Percentiles rank a stretch among this genome's conserved stretches.
phyloP scores from a whole-genome alignment of 2,329 filamentous ascomycete genomes.

The Aureobasidium uvarum region DNA sequence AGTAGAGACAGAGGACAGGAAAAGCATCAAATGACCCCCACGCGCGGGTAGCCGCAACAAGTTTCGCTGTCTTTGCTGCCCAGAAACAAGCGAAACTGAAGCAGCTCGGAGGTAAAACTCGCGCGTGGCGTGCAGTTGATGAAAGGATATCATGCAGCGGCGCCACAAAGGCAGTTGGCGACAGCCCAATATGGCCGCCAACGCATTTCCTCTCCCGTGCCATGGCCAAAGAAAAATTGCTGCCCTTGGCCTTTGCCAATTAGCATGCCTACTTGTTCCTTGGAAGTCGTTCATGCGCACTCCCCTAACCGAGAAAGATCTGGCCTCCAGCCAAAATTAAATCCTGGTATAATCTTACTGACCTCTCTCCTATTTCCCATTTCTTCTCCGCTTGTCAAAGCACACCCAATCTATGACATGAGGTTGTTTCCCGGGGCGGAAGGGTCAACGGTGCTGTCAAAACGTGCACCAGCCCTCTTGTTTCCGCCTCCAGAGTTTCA shows the following conservation, averaged over 20 bases:
- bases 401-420: neutral
- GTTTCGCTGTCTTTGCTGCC: slow-evolving; percentile 4
- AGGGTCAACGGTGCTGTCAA: slow-evolving; percentile 20
- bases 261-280: neutral
- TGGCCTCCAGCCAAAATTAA: neutral
- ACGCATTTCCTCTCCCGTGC: slow-evolving; percentile 11
- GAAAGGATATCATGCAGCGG: neutral
- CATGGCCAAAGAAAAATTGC: neutral
- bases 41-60: slow-evolving; percentile 6
- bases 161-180: slow-evolving; percentile 5
- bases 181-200: slow-evolving; percentile 23
- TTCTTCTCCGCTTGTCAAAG: neutral
- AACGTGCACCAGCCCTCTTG: slow-evolving; percentile 19
- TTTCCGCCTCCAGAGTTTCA: neutral
- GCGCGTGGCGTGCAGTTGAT: slow-evolving; percentile 5
- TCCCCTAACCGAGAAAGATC: neutral
- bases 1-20: no score
- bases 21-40: slow-evolving; percentile 1
- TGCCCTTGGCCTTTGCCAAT: slow-evolving; percentile 3
- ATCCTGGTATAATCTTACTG: neutral
- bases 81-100: neutral
- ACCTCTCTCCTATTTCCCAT: neutral
- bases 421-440: slow-evolving; percentile 11
- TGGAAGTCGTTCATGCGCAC: neutral
- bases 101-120: neutral